Evolutionary conservation across 2,329 filamentous ascomycete species (phyloP).

Genomic region (Aspergillus sp.): DNA sequence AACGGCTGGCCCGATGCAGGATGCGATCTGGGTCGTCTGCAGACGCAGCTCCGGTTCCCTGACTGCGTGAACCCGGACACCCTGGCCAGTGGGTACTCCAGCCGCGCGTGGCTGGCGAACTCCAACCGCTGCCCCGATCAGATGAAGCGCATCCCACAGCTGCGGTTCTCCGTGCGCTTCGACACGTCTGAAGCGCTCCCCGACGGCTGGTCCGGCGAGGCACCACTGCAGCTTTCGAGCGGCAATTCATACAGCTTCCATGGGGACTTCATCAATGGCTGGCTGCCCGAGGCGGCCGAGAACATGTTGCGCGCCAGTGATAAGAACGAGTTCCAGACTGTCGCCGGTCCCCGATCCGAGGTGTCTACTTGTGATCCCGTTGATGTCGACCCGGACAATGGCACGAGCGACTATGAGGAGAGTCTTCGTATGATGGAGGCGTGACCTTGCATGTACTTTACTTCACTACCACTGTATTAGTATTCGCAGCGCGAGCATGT

Average conservation of each 20-base stretch:
- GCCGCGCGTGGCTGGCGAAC: constrained; percentile 2
- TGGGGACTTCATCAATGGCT: constrained; percentile 15
- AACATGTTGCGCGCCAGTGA: constrained; percentile 10
- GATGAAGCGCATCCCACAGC: constrained; percentile 16
- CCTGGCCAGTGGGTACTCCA: not conserved
- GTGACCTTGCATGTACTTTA: too few relatives aligned
- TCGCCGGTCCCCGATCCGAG: not conserved
- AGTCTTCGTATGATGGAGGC: constrained; percentile 18
- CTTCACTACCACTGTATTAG: too few relatives aligned
- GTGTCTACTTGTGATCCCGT: not conserved
- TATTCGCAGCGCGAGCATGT: too few relatives aligned
- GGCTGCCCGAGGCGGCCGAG: constrained; percentile 14
- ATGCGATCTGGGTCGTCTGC: not conserved
- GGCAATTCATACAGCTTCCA: constrained; percentile 9
- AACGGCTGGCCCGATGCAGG: not conserved
- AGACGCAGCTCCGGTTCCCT: constrained; percentile 1
- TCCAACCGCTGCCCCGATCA: constrained; percentile 15
- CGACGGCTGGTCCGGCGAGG: constrained; percentile 14
- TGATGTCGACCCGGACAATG: constrained; percentile 15
- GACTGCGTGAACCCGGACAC: constrained; percentile 5
- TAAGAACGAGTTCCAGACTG: not conserved
- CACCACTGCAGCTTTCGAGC: not conserved
- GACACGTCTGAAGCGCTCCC: constrained; percentile 13
- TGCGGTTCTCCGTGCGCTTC: constrained; percentile 20
- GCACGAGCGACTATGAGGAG: constrained; percentile 17